phyloP scores from a whole-genome alignment of 2,329 filamentous ascomycete species.

The Aspergillus latus region DNA sequence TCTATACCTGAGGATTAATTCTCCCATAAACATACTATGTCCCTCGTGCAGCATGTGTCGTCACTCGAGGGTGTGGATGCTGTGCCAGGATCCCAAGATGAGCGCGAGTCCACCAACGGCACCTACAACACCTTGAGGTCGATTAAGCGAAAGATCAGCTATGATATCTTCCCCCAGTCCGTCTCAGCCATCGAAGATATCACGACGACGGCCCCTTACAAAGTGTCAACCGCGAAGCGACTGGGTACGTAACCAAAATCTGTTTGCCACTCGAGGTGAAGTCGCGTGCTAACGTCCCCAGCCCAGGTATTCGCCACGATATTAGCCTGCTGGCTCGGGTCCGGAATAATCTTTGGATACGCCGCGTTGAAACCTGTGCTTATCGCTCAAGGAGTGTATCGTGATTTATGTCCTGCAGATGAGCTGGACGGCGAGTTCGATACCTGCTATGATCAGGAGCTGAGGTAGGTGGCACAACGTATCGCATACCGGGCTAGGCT shows the following conservation, averaged over 20 bases:
- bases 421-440: constrained; percentile 47
- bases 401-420: constrained; percentile 59
- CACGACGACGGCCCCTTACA: constrained; percentile 50
- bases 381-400: constrained; percentile 70
- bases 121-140: constrained; percentile 12
- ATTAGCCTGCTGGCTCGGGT: constrained; percentile 72
- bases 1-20: background rate
- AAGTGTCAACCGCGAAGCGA: constrained; percentile 44
- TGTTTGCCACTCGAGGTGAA: background rate
- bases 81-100: constrained; percentile 30
- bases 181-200: constrained; percentile 39
- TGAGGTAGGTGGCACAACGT: constrained; percentile 40
- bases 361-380: constrained; percentile 81
- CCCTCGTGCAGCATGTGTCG: constrained; percentile 54
- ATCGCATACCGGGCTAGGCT: background rate
- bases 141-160: constrained; percentile 31
- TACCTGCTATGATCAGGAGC: constrained; percentile 60
- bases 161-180: constrained; percentile 48
- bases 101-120: constrained; percentile 14
- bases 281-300: constrained; percentile 16
- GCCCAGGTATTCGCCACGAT: constrained; percentile 66
- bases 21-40: constrained; percentile 38
- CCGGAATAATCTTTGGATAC: constrained; percentile 81
- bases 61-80: constrained; percentile 51
- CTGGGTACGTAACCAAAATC: constrained; percentile 25